phyloP scores from a whole-genome alignment of 306 rosid genomes.

The Astragalus membranaceus region DNA sequence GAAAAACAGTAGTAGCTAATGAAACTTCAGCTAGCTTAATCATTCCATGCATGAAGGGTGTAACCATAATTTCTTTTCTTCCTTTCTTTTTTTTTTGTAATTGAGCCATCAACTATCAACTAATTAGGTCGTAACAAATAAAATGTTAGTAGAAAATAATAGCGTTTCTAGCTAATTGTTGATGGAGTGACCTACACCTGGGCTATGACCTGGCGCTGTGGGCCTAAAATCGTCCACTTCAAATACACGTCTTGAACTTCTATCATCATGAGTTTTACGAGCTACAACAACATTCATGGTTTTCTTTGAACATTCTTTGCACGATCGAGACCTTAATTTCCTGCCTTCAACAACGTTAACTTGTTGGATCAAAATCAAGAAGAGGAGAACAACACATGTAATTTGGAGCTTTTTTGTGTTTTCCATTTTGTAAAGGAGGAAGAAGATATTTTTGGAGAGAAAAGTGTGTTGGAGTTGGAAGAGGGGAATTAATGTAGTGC shows the following conservation, averaged over 20 bases:
- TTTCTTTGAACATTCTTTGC: background rate
- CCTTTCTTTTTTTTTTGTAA: no score
- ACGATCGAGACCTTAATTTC: slow-evolving; percentile 21
- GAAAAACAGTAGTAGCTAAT: background rate
- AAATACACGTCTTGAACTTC: slow-evolving; percentile 19
- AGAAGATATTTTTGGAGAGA: background rate
- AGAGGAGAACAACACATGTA: slow-evolving; percentile 17
- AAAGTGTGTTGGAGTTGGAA: background rate
- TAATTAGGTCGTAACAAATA: background rate
- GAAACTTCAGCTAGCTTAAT: background rate
- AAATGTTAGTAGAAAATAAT: slow-evolving; percentile 5
- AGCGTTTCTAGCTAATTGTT: background rate
- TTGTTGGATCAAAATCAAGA: slow-evolving; percentile 32
- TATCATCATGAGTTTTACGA: background rate
- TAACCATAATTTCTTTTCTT: background rate
- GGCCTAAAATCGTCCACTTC: slow-evolving; percentile 35
- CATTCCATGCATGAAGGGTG: background rate
- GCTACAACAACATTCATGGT: background rate
- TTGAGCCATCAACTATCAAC: background rate
- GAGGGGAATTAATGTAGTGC: background rate
- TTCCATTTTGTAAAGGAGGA: slow-evolving; percentile 10
- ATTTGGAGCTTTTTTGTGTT: slow-evolving; percentile 4
- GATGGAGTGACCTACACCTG: slow-evolving; percentile 39
- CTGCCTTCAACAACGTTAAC: slow-evolving; percentile 34
- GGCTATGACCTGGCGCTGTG: slow-evolving; percentile 33